A percentile compares a stretch with the other conserved stretches of the same genome.
Conservation (phyloP, 176 grass and related monocot species). For the Aegilops sharonensis region DNA sequence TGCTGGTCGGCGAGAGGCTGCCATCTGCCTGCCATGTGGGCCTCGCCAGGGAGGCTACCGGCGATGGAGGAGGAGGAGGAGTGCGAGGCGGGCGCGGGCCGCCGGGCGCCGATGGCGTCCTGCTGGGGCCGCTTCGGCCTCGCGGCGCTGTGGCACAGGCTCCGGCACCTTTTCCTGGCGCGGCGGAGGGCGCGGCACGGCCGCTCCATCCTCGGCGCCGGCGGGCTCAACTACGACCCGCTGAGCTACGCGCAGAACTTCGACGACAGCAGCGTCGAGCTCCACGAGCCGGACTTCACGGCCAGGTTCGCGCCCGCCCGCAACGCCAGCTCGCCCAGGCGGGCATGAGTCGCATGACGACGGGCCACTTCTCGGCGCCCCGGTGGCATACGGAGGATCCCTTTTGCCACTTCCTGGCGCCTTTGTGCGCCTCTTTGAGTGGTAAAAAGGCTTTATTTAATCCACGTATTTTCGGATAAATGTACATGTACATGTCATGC, state of each 20-base stretch:
- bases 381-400: not conserved
- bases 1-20: not conserved
- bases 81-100: conserved; percentile 22
- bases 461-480: conserved; percentile 31
- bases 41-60: conserved; percentile 47
- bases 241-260: conserved; percentile 86
- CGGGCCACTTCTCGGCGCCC: not conserved
- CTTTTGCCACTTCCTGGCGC: not conserved
- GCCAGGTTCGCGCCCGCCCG: conserved; percentile 58
- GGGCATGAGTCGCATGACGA: not conserved
- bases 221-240: conserved; percentile 72
- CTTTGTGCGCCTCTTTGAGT: not conserved
- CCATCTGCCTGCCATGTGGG: conserved; percentile 34
- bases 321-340: not conserved
- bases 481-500: conserved; percentile 8
- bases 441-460: not conserved
- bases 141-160: conserved; percentile 47
- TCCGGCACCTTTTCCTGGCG: conserved; percentile 39
- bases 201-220: conserved; percentile 45
- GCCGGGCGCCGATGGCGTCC: conserved; percentile 28
- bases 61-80: conserved; percentile 13
- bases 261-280: conserved; percentile 42
- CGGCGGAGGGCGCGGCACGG: conserved; percentile 34
- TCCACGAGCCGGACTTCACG: conserved; percentile 46
- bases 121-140: conserved; percentile 64